These are phyloP conservation scores for Podospora tetraspora DNA, from an alignment of 495 filamentous ascomycete genomes.

Conservation along the genomic window DNA sequence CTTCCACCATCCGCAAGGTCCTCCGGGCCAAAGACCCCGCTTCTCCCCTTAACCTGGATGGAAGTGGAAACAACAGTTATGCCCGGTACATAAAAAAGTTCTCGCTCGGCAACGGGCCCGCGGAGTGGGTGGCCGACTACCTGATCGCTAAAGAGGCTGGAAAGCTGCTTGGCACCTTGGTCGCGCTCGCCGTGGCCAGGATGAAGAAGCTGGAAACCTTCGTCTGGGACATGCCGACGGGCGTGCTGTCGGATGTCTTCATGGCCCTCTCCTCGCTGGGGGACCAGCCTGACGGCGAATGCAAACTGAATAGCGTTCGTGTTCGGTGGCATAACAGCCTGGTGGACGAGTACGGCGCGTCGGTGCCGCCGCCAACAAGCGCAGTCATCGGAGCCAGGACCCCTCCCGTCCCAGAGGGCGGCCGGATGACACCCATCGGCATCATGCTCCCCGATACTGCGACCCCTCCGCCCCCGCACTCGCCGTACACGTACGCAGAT, in stretches of 20 bases:
- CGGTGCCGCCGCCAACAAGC: slow-evolving; percentile 23
- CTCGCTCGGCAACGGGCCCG: slow-evolving; percentile 81
- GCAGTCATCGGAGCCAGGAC: slow-evolving; percentile 22
- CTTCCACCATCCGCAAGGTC: slow-evolving; percentile 43
- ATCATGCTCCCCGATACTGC: slow-evolving; percentile 32
- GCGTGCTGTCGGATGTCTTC: slow-evolving; percentile 82
- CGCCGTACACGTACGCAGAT: slow-evolving; percentile 34
- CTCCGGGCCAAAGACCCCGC: slow-evolving; percentile 10
- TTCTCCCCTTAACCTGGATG: slow-evolving; percentile 14
- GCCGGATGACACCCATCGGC: slow-evolving; percentile 40
- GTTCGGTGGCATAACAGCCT: slow-evolving; percentile 87
- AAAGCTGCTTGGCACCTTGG: slow-evolving; percentile 88
- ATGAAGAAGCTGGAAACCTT: slow-evolving; percentile 91
- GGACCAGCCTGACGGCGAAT: slow-evolving; percentile 52
- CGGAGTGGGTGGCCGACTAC: slow-evolving; percentile 81
- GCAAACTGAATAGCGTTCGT: slow-evolving; percentile 75
- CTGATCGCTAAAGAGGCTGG: slow-evolving; percentile 82
- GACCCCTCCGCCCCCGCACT: slow-evolving; percentile 23
- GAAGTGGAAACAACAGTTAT: slow-evolving; percentile 66
- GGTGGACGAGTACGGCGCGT: slow-evolving; percentile 15
- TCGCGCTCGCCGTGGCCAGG: slow-evolving; percentile 75
- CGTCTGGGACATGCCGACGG: slow-evolving; percentile 95
- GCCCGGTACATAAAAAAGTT: slow-evolving; percentile 84
- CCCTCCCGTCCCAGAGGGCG: slow-evolving; percentile 35
- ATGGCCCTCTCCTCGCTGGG: slow-evolving; percentile 72